Base-by-base conservation (phyloP, 371 early-diverging fungal species). In the Mucor racemosus region DNA sequence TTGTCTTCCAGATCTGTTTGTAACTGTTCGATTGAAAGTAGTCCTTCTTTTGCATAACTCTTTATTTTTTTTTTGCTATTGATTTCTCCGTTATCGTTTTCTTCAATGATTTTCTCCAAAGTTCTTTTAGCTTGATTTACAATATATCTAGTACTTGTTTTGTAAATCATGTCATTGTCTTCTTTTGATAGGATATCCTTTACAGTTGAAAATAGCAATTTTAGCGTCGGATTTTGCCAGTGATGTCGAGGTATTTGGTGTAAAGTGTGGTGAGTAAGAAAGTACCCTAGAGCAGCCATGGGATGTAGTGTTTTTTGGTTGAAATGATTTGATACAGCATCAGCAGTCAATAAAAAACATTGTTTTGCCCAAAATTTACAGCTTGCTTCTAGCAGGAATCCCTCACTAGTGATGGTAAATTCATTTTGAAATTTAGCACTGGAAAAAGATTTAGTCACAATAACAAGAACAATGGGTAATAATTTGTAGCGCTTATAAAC, bases 321-420 rank as follows among this genome's bases (percentile, higher is more conserved):
- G 6, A 65, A 69, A 40, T 64, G 58, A 61, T 56, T 48, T 17
- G 56, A 60, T 7, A 61, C 58, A 50, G 50, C 17, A 61, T 60
- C 17, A 31, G 59, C 48, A 36, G 46, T 60, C 58, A 64, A 9
- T 46, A 65, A 54, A 5, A 69, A 33, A 31, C 55, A 69, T 33
- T 69, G 7, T 35, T 69, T 60, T 13, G 53, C 65, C 65, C 60
- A 64, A 41, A 64, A 56, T 21, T 69, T 69, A 38, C 53, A 58
- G 41, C 58, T 62, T 58, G 59, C 44, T 69, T 64, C 50, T n/a
- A 60, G 61, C 15, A 64, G 48, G 36, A 57, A 34, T 44, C 55
- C 34, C 9, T 58, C 10, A 7, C 21, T 53, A 62, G 21, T 62
- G 50, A 39, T 33, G 26, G 60, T 40, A 40, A 58, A 62, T 46